phyloP scores from a whole-genome alignment of 805 yeast species.

The Candida pseudofarinosa region DNA sequence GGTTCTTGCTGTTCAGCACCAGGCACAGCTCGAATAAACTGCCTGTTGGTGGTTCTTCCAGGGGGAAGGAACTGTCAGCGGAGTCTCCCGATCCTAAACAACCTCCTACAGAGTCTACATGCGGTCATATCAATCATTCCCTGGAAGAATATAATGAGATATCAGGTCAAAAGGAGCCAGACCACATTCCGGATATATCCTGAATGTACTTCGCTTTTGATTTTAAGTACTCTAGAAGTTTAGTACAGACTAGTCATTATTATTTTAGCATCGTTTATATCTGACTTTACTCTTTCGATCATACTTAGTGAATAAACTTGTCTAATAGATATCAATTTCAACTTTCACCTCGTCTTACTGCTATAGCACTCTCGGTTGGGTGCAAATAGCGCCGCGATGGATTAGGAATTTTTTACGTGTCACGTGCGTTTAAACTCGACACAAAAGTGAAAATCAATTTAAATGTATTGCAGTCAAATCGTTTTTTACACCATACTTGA shows the following conservation, averaged over 20 bases:
- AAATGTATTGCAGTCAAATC: conserved; percentile 1
- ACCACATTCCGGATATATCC: not conserved
- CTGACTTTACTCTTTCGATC: no score
- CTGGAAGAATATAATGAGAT: not conserved
- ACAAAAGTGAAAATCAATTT: not conserved
- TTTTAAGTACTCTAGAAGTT: not conserved
- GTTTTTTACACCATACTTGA: not conserved
- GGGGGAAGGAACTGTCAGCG: not conserved
- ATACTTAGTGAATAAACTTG: no score
- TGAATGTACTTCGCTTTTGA: not conserved
- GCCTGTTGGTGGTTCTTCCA: conserved; percentile 1
- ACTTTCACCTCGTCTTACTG: no score
- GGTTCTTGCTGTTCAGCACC: conserved; percentile 27
- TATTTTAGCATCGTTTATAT: no score
- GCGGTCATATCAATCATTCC: not conserved
- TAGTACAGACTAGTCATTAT: not conserved
- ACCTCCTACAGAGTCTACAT: not conserved
- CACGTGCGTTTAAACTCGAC: not conserved
- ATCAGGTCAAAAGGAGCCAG: not conserved
- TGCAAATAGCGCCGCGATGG: not conserved
- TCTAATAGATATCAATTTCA: no score
- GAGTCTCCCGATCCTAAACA: not conserved
- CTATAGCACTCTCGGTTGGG: not conserved
- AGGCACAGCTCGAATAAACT: conserved; percentile 7
- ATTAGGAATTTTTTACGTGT: not conserved